Evolutionary conservation across 2,329 filamentous ascomycete genomes (phyloP), one percentile per base, ranked within the genome.

Genomic region (Hypoxylon sp.): DNA sequence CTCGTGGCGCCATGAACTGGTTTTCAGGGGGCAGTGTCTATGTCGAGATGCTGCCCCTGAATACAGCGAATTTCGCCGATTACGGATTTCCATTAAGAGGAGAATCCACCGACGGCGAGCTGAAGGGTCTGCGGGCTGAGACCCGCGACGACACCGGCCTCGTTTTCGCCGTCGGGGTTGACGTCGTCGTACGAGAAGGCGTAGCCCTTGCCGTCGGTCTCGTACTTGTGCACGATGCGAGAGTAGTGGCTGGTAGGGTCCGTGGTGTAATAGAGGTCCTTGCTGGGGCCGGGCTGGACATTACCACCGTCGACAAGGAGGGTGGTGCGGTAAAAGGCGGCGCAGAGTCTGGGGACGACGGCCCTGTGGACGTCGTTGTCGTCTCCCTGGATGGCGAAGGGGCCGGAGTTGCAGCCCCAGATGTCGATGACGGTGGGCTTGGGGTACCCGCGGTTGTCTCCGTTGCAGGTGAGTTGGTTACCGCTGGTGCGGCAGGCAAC

Each of bases 111-210:
- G 52, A 85, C 79, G 60, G 79, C 77, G 46, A 86, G 76, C 4
- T 79, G 81, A 59, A 86, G 82, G 11, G 84, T 45, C 14, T 73
- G 68, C 0, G 85, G 84, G 67, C 80, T 79, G 0, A 78, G 74
- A 25, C 81, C 83, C 55, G 84, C 79, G 37, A 87, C 79, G 29
- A 82, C 83, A 2, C 85, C 85, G 2, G 81, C 82, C 55, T 85
- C 84, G 73, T 90, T 86, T 67, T 82, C 78, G 27, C 83, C 86
- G 63, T 82, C 80, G 0, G 87, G 84, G 58, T 87, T 85, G 16
- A 91, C 89, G 73, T 91, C 89, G 71, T 91, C 89, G 70, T 90
- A 91, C 0, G 89, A 82, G 73, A 91, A 91, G 0, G 87, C 85
- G 73, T 91, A 91, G 0, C 89, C 89, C 46, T 81, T 79, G 0